Percentiles rank a stretch among this genome's conserved stretches.
Conservation (phyloP, 2,329 filamentous ascomycete species). For the Paracorniculantispora psalliotae region DNA sequence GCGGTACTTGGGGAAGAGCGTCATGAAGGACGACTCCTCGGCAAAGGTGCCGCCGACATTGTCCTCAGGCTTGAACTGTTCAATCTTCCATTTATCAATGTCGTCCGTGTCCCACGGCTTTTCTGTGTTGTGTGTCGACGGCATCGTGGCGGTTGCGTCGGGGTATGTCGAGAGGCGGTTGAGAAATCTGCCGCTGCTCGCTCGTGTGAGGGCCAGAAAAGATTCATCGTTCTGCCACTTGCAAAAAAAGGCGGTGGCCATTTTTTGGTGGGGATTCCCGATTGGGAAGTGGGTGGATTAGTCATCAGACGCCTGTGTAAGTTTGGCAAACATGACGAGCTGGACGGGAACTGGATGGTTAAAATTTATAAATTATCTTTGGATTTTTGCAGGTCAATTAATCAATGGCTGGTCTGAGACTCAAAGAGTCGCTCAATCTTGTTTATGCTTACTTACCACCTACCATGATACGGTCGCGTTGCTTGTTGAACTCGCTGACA, state of each 20-base stretch:
- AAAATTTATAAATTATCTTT: too few relatives aligned
- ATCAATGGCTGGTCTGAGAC: too few relatives aligned
- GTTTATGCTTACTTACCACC: too few relatives aligned
- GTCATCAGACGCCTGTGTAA: too few relatives aligned
- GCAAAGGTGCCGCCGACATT: conserved; percentile 81
- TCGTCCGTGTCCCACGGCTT: conserved; percentile 97
- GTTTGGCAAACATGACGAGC: too few relatives aligned
- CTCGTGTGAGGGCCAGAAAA: conserved; percentile 11
- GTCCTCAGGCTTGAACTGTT: conserved; percentile 78
- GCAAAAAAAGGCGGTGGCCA: conserved; percentile 12
- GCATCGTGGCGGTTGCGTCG: conserved; percentile 49
- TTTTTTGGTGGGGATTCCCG: background rate
- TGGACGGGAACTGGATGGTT: too few relatives aligned
- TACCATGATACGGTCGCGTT: too few relatives aligned
- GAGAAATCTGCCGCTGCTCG: background rate
- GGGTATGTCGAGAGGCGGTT: background rate
- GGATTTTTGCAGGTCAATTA: too few relatives aligned
- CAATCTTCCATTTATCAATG: conserved; percentile 94
- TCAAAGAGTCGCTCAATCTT: too few relatives aligned
- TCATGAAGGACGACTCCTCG: conserved; percentile 87
- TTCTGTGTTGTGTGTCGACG: conserved; percentile 81
- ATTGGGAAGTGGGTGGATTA: background rate
- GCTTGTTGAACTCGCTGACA: too few relatives aligned
- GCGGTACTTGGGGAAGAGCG: conserved; percentile 91
- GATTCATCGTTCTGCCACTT: conserved; percentile 13